A percentile compares a stretch with the other conserved stretches of the same genome.
These are phyloP conservation scores for Calcarisporium arbuscula DNA, from an alignment of 2,329 filamentous ascomycete genomes.

Conservation along the genomic window DNA sequence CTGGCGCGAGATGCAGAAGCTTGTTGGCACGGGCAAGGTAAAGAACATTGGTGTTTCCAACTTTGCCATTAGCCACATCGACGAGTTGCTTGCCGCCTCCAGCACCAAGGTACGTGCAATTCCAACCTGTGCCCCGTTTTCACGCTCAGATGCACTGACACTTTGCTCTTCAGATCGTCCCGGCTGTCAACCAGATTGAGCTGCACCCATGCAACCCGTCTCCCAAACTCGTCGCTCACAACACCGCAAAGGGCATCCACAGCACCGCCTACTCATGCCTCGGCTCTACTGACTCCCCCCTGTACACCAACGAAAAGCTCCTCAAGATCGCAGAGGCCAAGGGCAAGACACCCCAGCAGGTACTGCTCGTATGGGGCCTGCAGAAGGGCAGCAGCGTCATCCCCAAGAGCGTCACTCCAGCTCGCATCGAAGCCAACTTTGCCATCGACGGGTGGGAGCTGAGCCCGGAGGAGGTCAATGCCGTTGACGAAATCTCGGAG, in stretches of 20 bases:
- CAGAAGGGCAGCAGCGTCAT: slow-evolving; percentile 78
- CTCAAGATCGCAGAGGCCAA: slow-evolving; percentile 57
- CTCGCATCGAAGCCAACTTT: slow-evolving; percentile 72
- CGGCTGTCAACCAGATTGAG: slow-evolving; percentile 77
- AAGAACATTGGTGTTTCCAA: slow-evolving; percentile 82
- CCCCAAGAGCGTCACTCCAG: slow-evolving; percentile 72
- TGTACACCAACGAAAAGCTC: slow-evolving; percentile 61
- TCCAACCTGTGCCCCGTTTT: slow-evolving; percentile 62
- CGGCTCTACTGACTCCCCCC: slow-evolving; percentile 62
- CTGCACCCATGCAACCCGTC: slow-evolving; percentile 76
- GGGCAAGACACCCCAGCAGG: slow-evolving; percentile 45
- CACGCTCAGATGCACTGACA: no score
- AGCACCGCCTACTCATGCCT: slow-evolving; percentile 69
- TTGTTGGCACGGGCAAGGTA: slow-evolving; percentile 62
- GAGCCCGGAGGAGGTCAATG: slow-evolving; percentile 63
- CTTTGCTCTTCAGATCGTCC: slow-evolving; percentile 48
- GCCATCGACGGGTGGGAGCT: slow-evolving; percentile 71
- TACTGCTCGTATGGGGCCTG: slow-evolving; percentile 74
- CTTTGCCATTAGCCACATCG: slow-evolving; percentile 74
- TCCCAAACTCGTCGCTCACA: slow-evolving; percentile 71
- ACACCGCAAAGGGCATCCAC: slow-evolving; percentile 68
- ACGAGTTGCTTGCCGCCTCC: slow-evolving; percentile 65
- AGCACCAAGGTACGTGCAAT: slow-evolving; percentile 66
- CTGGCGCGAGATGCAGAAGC: slow-evolving; percentile 69
- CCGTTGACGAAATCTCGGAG: slow-evolving; percentile 61